Base-by-base conservation (phyloP, 345 rosid genomes). In the Anacardium occidentale region DNA sequence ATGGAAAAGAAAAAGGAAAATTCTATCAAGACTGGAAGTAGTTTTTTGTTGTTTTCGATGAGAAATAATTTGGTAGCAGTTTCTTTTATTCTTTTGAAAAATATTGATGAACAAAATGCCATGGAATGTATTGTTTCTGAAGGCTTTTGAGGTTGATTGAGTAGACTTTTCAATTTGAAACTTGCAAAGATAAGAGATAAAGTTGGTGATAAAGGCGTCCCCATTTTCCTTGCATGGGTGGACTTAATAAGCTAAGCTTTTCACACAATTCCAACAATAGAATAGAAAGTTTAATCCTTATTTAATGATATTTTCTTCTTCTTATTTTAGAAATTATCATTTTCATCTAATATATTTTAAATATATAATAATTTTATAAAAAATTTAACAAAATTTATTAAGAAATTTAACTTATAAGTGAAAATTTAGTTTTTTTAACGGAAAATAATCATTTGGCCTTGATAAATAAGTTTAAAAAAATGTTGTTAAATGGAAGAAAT, bases 141-240 rank as follows among this genome's bases (percentile, higher is more conserved):
- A 22, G 42, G 47, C 54, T 22, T 64, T 64, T 45, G 68, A 64
- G 66, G 29, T 24, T 22, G 66, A 18, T 24, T 22, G 9, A 37
- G 54, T 44, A 53, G 32, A 2, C 51, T 34, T 32, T 67, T 51
- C 4, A 4, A 40, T 54, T 52, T 69, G 79, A 76, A 69, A 64
- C 53, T 70, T 32, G 66, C 60, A 59, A 78, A 68, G 55, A 63
- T 20, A 21, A 66, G 22, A 8, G 26, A 13, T 50, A 13, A 61
- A 29, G 52, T 24, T 20, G 6, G 37, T 21, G 20, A 55, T 21
- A 73, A 63, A 64, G 70, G 50, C 18, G 53, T 21, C 57, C 48
- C 32, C 44, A 32, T 22, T 54, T 53, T 62, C 50, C 62, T 44
- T 44, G n/a, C 21, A 37, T 34, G 17, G 55, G 13, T 64, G 76